These are phyloP conservation scores for Russula dissimulans DNA, from an alignment of 768 basidiomycete genomes.

Conservation along the genomic window DNA sequence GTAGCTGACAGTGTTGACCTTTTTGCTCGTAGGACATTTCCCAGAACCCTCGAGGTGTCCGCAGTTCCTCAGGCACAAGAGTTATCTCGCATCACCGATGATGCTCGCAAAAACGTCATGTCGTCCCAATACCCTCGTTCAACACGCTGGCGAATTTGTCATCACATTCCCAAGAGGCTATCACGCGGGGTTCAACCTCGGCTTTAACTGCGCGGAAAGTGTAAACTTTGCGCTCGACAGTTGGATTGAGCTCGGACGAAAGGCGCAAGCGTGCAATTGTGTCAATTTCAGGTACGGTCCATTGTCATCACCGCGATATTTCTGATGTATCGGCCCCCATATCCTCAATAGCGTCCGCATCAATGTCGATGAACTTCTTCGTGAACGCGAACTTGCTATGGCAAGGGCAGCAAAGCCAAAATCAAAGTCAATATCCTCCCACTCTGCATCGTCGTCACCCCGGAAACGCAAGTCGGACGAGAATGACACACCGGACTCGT, in stretches of 20 bases:
- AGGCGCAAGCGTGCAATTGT: conserved; percentile 68
- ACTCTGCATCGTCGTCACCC: conserved; percentile 7
- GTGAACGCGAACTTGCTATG: conserved; percentile 49
- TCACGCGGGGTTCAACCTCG: conserved; percentile 94
- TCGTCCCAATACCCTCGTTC: conserved; percentile 78
- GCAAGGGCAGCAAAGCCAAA: conserved; percentile 20
- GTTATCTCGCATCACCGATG: conserved; percentile 85
- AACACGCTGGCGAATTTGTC: conserved; percentile 92
- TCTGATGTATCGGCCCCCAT: conserved; percentile 6
- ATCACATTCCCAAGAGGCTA: conserved; percentile 93
- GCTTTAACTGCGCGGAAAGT: conserved; percentile 93
- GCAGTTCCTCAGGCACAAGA: conserved; percentile 95
- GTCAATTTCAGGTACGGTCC: conserved; percentile 55
- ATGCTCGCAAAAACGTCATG: conserved; percentile 72
- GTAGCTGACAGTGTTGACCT: background rate
- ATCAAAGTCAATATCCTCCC: conserved; percentile 17
- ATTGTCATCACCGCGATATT: background rate
- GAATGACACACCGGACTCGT: conserved; percentile 29
- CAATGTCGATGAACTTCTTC: conserved; percentile 80
- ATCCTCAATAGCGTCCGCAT: conserved; percentile 66
- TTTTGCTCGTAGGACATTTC: conserved; percentile 58
- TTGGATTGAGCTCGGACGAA: conserved; percentile 84
- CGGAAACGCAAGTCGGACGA: conserved; percentile 37
- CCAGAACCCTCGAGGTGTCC: conserved; percentile 75
- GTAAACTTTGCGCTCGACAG: conserved; percentile 95